Evolutionary conservation across 371 early-diverging fungal species (phyloP).

Genomic region (Nematocida sp.): DNA sequence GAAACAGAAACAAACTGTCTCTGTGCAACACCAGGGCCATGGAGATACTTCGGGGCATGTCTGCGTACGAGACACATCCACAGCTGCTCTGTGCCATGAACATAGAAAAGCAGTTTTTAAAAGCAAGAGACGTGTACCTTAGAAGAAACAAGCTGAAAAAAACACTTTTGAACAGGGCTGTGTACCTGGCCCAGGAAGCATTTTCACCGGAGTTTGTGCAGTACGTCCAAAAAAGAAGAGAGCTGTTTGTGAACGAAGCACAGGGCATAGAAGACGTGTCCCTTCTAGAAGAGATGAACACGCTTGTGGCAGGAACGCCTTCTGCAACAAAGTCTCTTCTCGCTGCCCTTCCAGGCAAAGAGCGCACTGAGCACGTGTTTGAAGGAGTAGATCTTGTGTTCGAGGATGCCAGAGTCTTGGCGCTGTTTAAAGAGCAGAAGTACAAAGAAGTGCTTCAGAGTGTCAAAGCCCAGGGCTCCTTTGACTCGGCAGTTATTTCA

Average conservation of each 20-base stretch:
- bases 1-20: not conserved
- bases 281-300: not conserved
- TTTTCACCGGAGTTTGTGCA: not conserved
- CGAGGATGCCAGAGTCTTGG: not conserved
- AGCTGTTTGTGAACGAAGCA: not conserved
- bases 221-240: not conserved
- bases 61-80: not conserved
- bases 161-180: constrained; percentile 2
- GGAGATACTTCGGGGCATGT: constrained; percentile 16
- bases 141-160: not conserved
- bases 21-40: constrained; percentile 14
- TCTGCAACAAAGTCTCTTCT: not conserved
- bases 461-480: not conserved
- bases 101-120: constrained; percentile 26
- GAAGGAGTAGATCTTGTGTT: not conserved
- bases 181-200: not conserved
- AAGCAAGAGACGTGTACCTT: constrained; percentile 8
- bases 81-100: not conserved
- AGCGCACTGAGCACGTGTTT: not conserved
- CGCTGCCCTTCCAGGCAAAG: not conserved
- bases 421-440: constrained; percentile 2
- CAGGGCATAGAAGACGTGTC: not conserved
- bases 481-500: constrained; percentile 9
- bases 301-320: not conserved
- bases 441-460: constrained; percentile 11